These are phyloP conservation scores for Ceratobasidium sp. DNA, from an alignment of 1,284 basidiomycete genomes.

Conservation along the genomic window DNA sequence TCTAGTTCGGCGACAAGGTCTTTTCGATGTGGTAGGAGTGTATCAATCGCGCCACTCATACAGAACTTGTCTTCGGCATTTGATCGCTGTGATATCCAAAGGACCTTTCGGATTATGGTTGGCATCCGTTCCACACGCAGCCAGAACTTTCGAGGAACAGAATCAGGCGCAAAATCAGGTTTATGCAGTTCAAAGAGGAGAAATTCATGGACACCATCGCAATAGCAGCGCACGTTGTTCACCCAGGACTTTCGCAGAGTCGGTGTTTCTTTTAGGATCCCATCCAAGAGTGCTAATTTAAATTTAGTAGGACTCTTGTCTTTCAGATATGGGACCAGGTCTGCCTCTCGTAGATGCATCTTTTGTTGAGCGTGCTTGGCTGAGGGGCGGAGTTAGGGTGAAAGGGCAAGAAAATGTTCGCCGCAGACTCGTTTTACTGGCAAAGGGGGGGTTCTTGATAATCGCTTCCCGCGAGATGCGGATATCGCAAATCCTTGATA, in stretches of 20 bases:
- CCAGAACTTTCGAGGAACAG: background rate
- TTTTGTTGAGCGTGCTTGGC: background rate
- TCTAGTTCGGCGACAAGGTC: background rate
- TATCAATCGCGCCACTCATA: background rate
- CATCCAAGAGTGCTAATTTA: background rate
- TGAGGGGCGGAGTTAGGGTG: too few species aligned
- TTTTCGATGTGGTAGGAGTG: background rate
- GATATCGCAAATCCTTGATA: too few species aligned
- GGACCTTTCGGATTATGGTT: background rate
- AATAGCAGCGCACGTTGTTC: background rate
- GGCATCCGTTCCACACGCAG: constrained; percentile 9
- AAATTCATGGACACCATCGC: constrained; percentile 8
- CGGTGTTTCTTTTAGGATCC: background rate
- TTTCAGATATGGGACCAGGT: background rate
- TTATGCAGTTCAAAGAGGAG: background rate
- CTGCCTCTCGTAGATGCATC: background rate
- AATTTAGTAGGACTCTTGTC: background rate
- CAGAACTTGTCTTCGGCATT: background rate
- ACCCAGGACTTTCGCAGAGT: background rate
- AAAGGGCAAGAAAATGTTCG: too few species aligned
- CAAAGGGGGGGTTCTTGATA: too few species aligned
- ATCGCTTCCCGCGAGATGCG: too few species aligned
- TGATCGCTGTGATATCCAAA: background rate
- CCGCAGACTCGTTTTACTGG: too few species aligned
- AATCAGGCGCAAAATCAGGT: background rate